A percentile compares a stretch with the other conserved stretches of the same genome.
Conservation (phyloP, 306 rosid genomes). For the Fagus sylvatica region DNA sequence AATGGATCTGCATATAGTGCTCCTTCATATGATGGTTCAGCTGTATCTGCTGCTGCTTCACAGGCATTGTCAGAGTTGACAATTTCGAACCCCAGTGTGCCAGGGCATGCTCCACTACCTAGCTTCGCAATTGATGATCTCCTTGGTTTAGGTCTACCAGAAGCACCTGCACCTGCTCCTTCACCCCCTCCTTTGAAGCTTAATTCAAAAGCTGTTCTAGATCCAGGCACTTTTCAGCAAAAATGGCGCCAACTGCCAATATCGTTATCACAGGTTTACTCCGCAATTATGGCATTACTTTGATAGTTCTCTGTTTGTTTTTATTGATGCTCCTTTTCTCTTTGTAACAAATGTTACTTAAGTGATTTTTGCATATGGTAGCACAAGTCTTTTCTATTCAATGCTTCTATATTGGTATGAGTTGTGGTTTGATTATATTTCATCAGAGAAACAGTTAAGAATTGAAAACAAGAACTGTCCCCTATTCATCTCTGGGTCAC, state of each 20-base stretch:
- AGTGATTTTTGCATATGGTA: not conserved
- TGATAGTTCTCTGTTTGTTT: constrained; percentile 7
- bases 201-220: constrained; percentile 79
- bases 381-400: not conserved
- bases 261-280: constrained; percentile 75
- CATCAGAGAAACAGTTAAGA: not conserved
- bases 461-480: not conserved
- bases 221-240: constrained; percentile 91
- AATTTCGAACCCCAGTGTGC: constrained; percentile 36
- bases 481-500: not conserved
- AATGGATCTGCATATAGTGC: constrained; percentile 81
- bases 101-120: constrained; percentile 52
- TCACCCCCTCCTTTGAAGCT: constrained; percentile 76
- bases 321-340: constrained; percentile 11
- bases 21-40: constrained; percentile 65
- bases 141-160: constrained; percentile 71
- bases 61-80: constrained; percentile 58
- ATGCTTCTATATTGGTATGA: not conserved
- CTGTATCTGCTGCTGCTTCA: constrained; percentile 52
- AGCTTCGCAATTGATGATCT: constrained; percentile 84
- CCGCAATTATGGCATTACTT: constrained; percentile 24
- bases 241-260: constrained; percentile 97
- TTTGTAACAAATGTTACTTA: not conserved
- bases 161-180: constrained; percentile 53
- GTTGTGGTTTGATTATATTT: not conserved